phyloP scores from a whole-genome alignment of 106 monocot genomes.

The Platanthera zijinensis region DNA sequence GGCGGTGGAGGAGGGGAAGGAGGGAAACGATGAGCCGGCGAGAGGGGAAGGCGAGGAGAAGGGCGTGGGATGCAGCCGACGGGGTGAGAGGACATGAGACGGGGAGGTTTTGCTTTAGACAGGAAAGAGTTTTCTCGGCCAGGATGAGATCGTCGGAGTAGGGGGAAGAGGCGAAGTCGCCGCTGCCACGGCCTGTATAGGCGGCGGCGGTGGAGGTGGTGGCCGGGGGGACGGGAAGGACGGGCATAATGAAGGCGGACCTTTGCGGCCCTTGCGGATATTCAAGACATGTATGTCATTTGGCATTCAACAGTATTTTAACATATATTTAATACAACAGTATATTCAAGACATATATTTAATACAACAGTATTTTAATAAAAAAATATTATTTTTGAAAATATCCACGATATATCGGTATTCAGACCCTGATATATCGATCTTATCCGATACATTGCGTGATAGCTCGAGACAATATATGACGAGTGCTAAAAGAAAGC shows the following conservation, averaged over 20 bases:
- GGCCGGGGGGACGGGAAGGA: background rate
- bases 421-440: too few species aligned
- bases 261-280: background rate
- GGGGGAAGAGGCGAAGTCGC: background rate
- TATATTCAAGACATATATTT: too few species aligned
- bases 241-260: background rate
- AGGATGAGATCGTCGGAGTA: conserved; percentile 1
- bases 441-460: too few species aligned
- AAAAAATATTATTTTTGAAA: too few species aligned
- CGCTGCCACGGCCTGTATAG: too few species aligned
- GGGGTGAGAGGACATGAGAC: conserved; percentile 23
- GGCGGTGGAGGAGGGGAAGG: conserved; percentile 27
- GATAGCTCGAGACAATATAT: too few species aligned
- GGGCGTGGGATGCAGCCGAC: conserved; percentile 23
- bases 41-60: conserved; percentile 29
- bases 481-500: too few species aligned
- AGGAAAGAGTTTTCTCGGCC: conserved; percentile 31
- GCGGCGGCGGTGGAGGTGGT: background rate
- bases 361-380: too few species aligned
- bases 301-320: too few species aligned
- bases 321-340: too few species aligned
- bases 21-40: conserved; percentile 13
- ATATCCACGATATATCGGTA: too few species aligned
- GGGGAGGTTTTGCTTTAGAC: conserved; percentile 21
- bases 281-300: too few species aligned